Base-by-base conservation (phyloP, 108 stramenopile genomes). In the Cyclostephanos invisitatus region DNA sequence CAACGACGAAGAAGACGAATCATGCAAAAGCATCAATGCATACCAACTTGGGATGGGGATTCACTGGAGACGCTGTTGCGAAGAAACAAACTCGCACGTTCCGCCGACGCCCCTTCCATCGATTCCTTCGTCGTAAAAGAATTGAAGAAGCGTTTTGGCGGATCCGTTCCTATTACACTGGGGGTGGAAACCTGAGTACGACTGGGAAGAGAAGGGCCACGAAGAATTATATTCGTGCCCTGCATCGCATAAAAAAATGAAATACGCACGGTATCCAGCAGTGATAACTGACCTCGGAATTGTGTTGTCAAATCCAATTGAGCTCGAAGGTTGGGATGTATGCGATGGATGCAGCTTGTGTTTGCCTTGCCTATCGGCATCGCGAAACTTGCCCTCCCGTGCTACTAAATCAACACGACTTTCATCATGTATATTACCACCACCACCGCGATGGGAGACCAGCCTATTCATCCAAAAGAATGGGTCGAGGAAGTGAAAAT, bases 401-500 rank as follows among this genome's bases (percentile, higher is more conserved):
- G n/a, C n/a, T n/a, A n/a, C n/a, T n/a, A n/a, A n/a, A n/a, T n/a
- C n/a, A n/a, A n/a, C n/a, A n/a, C 32, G 32, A 32, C 32, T 32
- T 32, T 3, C 44, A 15, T 46, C 44, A 14, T 15, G 44, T 0
- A 15, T 15, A 46, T 14, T 20, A 32, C 9, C 28, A 27, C 20
- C 8, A 10, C 28, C 46, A 22, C 44, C 56, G 25, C 42, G 25
- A 2, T 69, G 24, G 29, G 42, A 42, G 40, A 27, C 29, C 42
- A 58, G 40, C 15, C 36, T 49, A 7, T 21, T 17, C 11, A 64
- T 18, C 70, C 70, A 74, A 46, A 35, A 69, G 17, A 15, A 42
- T n/a, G 84, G 88, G 40, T 78, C 62, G 22, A 84, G 20, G 32
- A 54, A 63, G 17, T 73, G 51, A 9, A 74, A 44, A n/a, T 69